A percentile compares a stretch with the other conserved stretches of the same genome.
phyloP scores from a whole-genome alignment of 768 basidiomycete genomes.

The Myochromella boudieri region DNA sequence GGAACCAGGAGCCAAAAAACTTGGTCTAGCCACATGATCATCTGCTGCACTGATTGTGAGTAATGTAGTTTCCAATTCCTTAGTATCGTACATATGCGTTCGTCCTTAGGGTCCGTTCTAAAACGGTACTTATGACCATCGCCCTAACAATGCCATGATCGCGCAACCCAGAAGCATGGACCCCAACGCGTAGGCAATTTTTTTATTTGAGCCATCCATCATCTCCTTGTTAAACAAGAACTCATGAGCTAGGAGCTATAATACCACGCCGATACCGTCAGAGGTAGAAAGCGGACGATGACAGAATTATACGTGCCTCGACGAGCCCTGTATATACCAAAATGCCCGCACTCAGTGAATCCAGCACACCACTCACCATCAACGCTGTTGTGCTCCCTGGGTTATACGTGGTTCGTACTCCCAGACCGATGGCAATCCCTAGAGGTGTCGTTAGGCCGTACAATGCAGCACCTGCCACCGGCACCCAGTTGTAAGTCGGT shows the following conservation, averaged over 20 bases:
- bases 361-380: constrained; percentile 83
- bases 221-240: constrained; percentile 90
- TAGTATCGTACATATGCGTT: too few relatives aligned
- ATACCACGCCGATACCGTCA: neutral
- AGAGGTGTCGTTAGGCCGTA: constrained; percentile 84
- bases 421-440: constrained; percentile 85
- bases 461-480: constrained; percentile 56
- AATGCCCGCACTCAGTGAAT: constrained; percentile 85
- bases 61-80: too few relatives aligned
- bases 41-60: too few relatives aligned
- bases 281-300: neutral
- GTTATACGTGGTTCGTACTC: constrained; percentile 76
- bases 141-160: constrained; percentile 88
- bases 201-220: constrained; percentile 63
- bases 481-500: constrained; percentile 50
- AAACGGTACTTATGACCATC: constrained; percentile 92
- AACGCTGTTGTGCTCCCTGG: constrained; percentile 72
- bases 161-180: constrained; percentile 83
- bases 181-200: constrained; percentile 70
- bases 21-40: too few relatives aligned
- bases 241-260: constrained; percentile 88
- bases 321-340: constrained; percentile 86
- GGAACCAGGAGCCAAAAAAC: too few relatives aligned
- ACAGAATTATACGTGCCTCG: constrained; percentile 23
- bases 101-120: too few relatives aligned